A percentile compares a stretch with the other conserved stretches of the same genome.
Evolutionary conservation across 2,329 filamentous ascomycete genomes (phyloP).

Genomic region (Monosporascus sp.): DNA sequence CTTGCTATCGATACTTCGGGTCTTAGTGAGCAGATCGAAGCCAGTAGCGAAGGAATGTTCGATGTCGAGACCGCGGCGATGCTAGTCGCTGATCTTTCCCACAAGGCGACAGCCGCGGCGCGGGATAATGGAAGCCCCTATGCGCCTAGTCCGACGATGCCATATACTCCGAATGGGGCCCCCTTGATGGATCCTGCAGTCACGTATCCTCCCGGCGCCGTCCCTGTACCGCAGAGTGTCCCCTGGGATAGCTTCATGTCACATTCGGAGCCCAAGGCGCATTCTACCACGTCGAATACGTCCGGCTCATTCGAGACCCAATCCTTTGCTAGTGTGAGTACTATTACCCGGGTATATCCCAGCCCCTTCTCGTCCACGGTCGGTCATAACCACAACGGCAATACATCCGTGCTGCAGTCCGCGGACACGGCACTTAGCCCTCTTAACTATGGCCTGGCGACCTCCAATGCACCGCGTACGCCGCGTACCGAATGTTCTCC

Average conservation of each 20-base stretch:
- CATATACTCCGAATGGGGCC: constrained; percentile 67
- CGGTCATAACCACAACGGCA: constrained; percentile 54
- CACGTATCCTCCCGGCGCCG: constrained; percentile 71
- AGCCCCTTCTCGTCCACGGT: constrained; percentile 59
- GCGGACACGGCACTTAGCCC: constrained; percentile 67
- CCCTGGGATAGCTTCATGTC: constrained; percentile 89
- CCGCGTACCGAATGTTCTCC: constrained; percentile 50
- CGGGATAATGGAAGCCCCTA: constrained; percentile 51
- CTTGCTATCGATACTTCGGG: constrained; percentile 80
- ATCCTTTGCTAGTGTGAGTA: constrained; percentile 55
- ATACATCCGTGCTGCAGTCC: constrained; percentile 63
- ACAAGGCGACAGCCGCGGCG: constrained; percentile 78
- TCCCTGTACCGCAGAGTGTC: constrained; percentile 72
- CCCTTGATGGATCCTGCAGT: constrained; percentile 73
- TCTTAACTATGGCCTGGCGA: constrained; percentile 57
- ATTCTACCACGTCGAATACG: constrained; percentile 63
- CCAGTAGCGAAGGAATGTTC: constrained; percentile 82
- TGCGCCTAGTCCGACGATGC: constrained; percentile 55
- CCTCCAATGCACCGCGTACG: constrained; percentile 5
- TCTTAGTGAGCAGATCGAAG: constrained; percentile 81
- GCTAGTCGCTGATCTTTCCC: constrained; percentile 96
- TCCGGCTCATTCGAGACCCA: constrained; percentile 64
- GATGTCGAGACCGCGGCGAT: constrained; percentile 97
- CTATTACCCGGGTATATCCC: constrained; percentile 46
- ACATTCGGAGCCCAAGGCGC: constrained; percentile 67